Evolutionary conservation across 2,329 filamentous ascomycete genomes (phyloP), one percentile per base, ranked within the genome.

Genomic region (Reticulascus tulasneorum): DNA sequence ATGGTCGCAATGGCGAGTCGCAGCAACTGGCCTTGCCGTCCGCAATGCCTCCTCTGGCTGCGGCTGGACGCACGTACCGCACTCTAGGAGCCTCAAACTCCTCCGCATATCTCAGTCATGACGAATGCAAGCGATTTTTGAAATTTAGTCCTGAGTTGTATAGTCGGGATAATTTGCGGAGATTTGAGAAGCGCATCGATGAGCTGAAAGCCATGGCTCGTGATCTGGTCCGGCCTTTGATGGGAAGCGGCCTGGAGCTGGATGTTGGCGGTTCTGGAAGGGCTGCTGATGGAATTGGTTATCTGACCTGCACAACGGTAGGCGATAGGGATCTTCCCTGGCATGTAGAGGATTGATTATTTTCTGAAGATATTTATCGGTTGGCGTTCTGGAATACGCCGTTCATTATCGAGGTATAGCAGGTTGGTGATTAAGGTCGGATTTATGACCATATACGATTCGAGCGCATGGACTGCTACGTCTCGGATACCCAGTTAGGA

Each of bases 51-150:
- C 67, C 68, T 3, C 66, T 80, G 23, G 73, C 78, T 2, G 72
- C 77, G 12, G 59, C 79, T 2, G 88, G 88, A 4, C 78, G 84
- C 29, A 77, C 90, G 2, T 95, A 91, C 59, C 79, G 87, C 26
- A 74, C 84, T 3, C 71, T 96, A 8, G 89, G 88, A 21, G 74
- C 77, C 5, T 66, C 75, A 3, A 67, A 67, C 5, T 66, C 77
- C 0, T 60, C 72, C 9, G 69, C 73, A 1, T 96, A 93, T 54
- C 76, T 97, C 6, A 62, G 69, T 2, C 88, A 91, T 56, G 89
- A 95, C 47, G 90, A 95, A 47, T 84, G 91, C 56, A 96, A 95
- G 61, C 79, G 79, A 16, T 96, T 96, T 52, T 73, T 96, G 34
- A 94, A 94, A 58, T 67, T 91, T 16, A 82, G 79, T 9, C 84